These are phyloP conservation scores for Pyricularia sp. DNA, from an alignment of 2,329 filamentous ascomycete genomes.

Conservation along the genomic window DNA sequence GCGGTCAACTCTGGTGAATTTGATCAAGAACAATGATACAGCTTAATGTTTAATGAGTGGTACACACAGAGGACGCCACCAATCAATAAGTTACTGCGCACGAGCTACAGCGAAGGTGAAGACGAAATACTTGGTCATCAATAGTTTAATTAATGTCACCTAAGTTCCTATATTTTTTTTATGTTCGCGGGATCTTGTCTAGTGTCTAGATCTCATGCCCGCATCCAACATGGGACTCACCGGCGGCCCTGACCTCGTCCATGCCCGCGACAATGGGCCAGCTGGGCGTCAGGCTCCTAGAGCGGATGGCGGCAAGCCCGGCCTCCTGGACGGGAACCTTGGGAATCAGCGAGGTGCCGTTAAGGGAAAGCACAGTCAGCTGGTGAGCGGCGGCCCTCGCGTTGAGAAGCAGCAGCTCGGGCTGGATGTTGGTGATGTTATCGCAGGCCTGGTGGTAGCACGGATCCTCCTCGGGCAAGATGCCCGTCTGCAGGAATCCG, in stretches of 20 bases:
- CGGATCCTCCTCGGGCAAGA: slow-evolving; percentile 53
- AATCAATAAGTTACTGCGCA: neutral
- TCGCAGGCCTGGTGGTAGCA: slow-evolving; percentile 53
- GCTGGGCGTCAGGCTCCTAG: slow-evolving; percentile 9
- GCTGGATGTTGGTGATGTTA: slow-evolving; percentile 41
- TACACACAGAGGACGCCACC: neutral
- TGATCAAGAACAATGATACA: neutral
- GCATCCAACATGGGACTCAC: slow-evolving; percentile 21
- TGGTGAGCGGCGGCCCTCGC: slow-evolving; percentile 39
- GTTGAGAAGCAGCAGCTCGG: slow-evolving; percentile 41
- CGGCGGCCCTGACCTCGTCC: slow-evolving; percentile 20
- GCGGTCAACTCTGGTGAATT: neutral
- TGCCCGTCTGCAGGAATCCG: slow-evolving; percentile 59
- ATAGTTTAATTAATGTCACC: neutral
- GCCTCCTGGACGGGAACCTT: slow-evolving; percentile 14
- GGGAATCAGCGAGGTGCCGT: slow-evolving; percentile 19
- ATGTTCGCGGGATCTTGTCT: neutral
- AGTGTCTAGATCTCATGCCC: slow-evolving; percentile 16
- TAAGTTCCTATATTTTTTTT: neutral
- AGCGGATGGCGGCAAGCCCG: slow-evolving; percentile 10
- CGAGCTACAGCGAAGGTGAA: neutral
- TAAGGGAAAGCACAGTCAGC: slow-evolving; percentile 16
- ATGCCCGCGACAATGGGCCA: slow-evolving; percentile 10
- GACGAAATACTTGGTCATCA: neutral
- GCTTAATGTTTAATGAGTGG: neutral